Evolutionary conservation across 352 stramenopile genomes (phyloP).

Genomic region (Phytophthora citricola): DNA sequence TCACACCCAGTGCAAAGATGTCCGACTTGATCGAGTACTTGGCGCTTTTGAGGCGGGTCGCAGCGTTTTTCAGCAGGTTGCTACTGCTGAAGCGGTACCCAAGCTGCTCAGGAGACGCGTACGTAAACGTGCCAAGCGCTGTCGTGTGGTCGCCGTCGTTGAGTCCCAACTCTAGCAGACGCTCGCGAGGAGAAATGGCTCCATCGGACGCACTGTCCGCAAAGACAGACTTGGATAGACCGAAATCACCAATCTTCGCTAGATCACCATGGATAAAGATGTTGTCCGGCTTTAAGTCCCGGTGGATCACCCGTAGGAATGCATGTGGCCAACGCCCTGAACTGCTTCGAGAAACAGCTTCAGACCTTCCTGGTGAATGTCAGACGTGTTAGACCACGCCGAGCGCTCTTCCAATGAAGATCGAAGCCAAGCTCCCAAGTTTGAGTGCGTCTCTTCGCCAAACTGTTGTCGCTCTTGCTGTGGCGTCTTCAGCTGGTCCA

Average conservation of each 20-base stretch:
- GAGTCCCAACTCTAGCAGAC: constrained; percentile 27
- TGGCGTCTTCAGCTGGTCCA: constrained; percentile 47
- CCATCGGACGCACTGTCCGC: constrained; percentile 30
- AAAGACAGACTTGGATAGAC: constrained; percentile 68
- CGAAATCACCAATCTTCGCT: constrained; percentile 78
- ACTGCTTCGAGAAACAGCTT: constrained; percentile 71
- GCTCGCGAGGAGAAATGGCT: constrained; percentile 24
- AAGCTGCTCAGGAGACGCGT: constrained; percentile 88
- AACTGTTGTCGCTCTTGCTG: constrained; percentile 31
- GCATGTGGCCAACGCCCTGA: constrained; percentile 79
- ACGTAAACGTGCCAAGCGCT: constrained; percentile 82
- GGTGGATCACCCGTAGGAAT: constrained; percentile 78
- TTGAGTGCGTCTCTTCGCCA: constrained; percentile 57
- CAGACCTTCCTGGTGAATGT: constrained; percentile 65
- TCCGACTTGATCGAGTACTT: constrained; percentile 88
- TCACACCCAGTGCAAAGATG: constrained; percentile 85
- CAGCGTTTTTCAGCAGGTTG: constrained; percentile 45
- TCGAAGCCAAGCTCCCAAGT: constrained; percentile 74
- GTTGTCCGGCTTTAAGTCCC: constrained; percentile 81
- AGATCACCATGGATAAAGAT: constrained; percentile 72
- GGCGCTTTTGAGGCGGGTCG: constrained; percentile 67
- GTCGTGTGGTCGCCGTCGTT: constrained; percentile 75
- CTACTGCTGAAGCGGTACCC: constrained; percentile 61
- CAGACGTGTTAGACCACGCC: constrained; percentile 40
- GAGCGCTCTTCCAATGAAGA: constrained; percentile 60